These are phyloP conservation scores for Aspergillus sclerotiicarbonarius DNA, from an alignment of 495 filamentous ascomycete genomes.

Conservation along the genomic window DNA sequence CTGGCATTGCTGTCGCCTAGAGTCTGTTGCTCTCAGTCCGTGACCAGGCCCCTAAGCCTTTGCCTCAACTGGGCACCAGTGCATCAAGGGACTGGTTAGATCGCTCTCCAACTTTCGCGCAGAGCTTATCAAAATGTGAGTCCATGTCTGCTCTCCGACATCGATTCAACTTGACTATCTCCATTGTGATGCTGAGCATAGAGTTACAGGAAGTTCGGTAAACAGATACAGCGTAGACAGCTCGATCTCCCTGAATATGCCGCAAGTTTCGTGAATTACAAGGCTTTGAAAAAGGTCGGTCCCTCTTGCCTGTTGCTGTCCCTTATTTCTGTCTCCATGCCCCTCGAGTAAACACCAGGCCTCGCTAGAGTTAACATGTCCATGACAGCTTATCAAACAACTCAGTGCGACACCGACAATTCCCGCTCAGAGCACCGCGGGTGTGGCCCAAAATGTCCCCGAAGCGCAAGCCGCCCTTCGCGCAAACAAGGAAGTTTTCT, in stretches of 20 bases:
- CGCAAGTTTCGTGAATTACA: conserved; percentile 98
- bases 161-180: not conserved
- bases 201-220: conserved; percentile 89
- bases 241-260: conserved; percentile 99
- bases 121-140: conserved; percentile 35
- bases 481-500: conserved; percentile 97
- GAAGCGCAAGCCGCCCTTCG: conserved; percentile 91
- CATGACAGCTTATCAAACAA: conserved; percentile 89
- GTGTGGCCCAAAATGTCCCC: conserved; percentile 43
- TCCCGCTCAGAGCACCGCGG: conserved; percentile 65
- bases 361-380: conserved; percentile 12
- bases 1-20: conserved; percentile 7
- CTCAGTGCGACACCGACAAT: conserved; percentile 86
- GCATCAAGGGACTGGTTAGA: conserved; percentile 20
- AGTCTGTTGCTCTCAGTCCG: not conserved
- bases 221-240: conserved; percentile 97
- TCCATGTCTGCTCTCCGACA: not conserved
- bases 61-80: conserved; percentile 9
- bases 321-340: not conserved
- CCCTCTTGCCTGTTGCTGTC: not conserved
- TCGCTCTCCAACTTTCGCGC: conserved; percentile 18
- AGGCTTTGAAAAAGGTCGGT: conserved; percentile 91
- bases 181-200: conserved; percentile 11
- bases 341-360: not conserved
- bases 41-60: conserved; percentile 2